These are phyloP conservation scores for Globisporangium mamillatum DNA, from an alignment of 352 stramenopile genomes.

Conservation along the genomic window DNA sequence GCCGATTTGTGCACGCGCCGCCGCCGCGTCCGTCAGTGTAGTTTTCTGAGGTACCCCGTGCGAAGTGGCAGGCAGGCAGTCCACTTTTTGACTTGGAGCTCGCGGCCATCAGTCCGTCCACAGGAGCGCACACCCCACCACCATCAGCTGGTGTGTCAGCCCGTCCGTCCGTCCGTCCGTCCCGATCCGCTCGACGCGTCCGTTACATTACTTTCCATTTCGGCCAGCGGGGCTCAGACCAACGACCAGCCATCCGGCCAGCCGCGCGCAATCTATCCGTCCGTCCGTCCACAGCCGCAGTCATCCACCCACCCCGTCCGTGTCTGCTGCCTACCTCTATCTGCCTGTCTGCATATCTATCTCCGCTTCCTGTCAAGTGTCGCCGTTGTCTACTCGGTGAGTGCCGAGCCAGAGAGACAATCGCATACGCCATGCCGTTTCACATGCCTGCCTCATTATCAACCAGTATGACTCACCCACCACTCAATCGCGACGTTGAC, in stretches of 20 bases:
- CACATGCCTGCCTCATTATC: neutral
- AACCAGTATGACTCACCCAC: neutral
- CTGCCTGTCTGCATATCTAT: conserved; percentile 8
- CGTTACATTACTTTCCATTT: conserved; percentile 22
- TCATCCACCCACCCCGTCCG: neutral
- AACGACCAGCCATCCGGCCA: neutral
- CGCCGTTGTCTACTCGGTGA: neutral
- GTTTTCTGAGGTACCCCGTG: neutral
- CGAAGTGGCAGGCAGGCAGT: conserved; percentile 10
- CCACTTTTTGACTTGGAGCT: neutral
- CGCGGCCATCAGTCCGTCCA: conserved; percentile 1
- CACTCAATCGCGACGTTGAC: neutral
- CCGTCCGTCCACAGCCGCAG: neutral
- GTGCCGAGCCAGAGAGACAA: neutral
- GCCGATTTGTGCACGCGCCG: conserved; percentile 9
- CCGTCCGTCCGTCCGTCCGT: neutral
- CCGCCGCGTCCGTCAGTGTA: conserved; percentile 6
- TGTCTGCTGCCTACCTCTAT: neutral
- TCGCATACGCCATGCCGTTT: neutral
- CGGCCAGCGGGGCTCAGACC: conserved; percentile 15
- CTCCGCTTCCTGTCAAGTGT: neutral
- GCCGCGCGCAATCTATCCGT: neutral
- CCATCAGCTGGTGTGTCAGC: neutral
- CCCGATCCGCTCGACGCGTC: neutral
- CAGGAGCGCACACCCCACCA: neutral